Evolutionary conservation across 352 stramenopile species (phyloP), one percentile per base, ranked within the genome.

Genomic region (Phytophthora pini): DNA sequence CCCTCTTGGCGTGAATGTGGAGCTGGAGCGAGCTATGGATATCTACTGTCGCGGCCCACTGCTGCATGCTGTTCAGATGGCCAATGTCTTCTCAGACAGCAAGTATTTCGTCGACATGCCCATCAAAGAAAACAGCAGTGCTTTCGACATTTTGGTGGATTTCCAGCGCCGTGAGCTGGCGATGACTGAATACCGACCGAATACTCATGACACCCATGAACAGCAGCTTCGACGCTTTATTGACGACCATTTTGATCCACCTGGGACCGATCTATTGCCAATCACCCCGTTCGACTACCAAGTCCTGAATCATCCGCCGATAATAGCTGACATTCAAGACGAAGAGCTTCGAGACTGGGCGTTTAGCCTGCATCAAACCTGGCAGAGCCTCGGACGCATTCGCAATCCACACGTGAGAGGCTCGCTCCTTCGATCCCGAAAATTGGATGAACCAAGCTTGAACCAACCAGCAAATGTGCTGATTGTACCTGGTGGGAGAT

Each of bases 91-190:
- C 52, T 65, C 77, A 5, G 93, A 98, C 79, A 92, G 81, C 73
- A 98, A 98, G 60, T 85, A 95, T 58, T 98, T 98, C 61, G 93
- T 98, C 4, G 92, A 98, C 66, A 97, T 97, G 92, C 92, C 93
- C 4, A 88, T 98, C 70, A 93, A 91, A 66, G 34, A 65, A 8
- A 93, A 92, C 67, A 92, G 73, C 48, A 90, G 75, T 43, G 72
- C 77, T 4, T 89, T 88, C 52, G 63, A 90, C 15, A 87, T 94
- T 47, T 72, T 90, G 20, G 50, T 90, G 26, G 84, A 92, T 55
- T 95, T 95, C 43, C 56, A 89, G 52, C 68, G 74, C 11, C 76
- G 76, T 10, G 65, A 65, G 26, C 68, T 93, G 34, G 71, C 79
- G 8, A 78, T 84, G 72, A 91, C 79, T 27, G 75, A 87, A 20